A percentile compares a stretch with the other conserved stretches of the same genome.
These are phyloP conservation scores for Dysphania ambrosioides DNA, from an alignment of 148 eudicot species.

Conservation along the genomic window DNA sequence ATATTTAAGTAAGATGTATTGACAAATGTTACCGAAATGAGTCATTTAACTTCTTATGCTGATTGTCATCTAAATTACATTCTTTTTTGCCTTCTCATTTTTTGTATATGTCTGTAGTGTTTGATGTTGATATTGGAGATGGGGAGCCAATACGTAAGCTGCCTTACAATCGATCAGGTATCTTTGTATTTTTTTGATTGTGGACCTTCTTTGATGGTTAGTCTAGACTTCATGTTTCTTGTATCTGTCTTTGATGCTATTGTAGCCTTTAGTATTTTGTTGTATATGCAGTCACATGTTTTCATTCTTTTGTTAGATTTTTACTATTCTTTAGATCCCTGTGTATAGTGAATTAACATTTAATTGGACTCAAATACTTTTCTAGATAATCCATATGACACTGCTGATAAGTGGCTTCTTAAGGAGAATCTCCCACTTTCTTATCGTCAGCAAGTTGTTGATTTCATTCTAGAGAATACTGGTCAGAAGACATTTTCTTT, in stretches of 20 bases:
- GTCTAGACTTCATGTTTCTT: not conserved
- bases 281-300: not conserved
- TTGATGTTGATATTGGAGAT: conserved; percentile 98
- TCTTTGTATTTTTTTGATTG: conserved; percentile 6
- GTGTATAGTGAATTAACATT: not conserved
- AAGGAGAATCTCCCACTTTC: conserved; percentile 85
- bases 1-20: not conserved
- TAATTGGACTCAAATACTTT: conserved; percentile 9
- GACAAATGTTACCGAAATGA: not conserved
- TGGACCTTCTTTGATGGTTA: not conserved
- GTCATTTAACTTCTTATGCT: not conserved
- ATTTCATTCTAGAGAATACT: conserved; percentile 74
- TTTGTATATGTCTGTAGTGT: conserved; percentile 40
- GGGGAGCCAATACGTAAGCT: conserved; percentile 89
- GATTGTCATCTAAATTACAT: not conserved
- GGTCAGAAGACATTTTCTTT: conserved; percentile 68
- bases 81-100: conserved; percentile 16
- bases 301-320: not conserved
- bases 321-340: not conserved
- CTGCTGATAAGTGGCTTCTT: conserved; percentile 96
- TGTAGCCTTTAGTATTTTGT: conserved; percentile 1
- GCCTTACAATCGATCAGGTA: conserved; percentile 95
- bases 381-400: conserved; percentile 81
- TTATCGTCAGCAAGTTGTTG: conserved; percentile 90
- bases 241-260: not conserved